Percentiles rank a stretch among this genome's conserved stretches.
Evolutionary conservation across 192 early-diverging fungal genomes (phyloP).

Genomic region (Coemansia sp.): DNA sequence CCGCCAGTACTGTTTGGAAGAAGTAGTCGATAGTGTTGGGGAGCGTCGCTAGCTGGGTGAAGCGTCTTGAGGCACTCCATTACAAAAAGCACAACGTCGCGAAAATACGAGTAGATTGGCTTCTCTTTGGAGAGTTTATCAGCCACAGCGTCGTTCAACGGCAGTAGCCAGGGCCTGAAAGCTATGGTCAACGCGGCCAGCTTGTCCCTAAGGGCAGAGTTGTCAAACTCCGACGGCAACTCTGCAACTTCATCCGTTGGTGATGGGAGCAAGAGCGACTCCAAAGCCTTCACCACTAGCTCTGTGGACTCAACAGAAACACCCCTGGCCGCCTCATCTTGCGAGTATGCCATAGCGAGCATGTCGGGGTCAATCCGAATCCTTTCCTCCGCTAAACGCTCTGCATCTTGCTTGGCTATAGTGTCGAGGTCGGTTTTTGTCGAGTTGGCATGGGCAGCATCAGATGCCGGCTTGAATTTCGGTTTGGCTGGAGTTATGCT

Average conservation of each 20-base stretch:
- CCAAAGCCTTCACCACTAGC: neutral
- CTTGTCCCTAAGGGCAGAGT: neutral
- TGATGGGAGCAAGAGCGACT: neutral
- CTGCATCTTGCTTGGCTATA: neutral
- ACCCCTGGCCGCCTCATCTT: neutral
- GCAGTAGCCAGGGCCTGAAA: constrained; percentile 5
- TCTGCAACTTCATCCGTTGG: neutral
- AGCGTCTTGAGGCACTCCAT: constrained; percentile 2
- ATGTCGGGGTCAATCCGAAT: neutral
- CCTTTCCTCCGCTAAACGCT: neutral
- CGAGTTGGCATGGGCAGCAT: neutral
- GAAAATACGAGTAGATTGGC: neutral
- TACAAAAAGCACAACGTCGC: constrained; percentile 1
- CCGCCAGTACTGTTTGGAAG: neutral
- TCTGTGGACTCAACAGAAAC: neutral
- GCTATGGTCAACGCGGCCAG: neutral
- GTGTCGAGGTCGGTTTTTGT: neutral
- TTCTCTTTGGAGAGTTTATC: neutral
- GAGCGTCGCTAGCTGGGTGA: neutral
- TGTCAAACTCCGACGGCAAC: neutral
- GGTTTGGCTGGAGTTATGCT: neutral
- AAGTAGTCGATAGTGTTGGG: neutral
- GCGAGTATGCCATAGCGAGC: neutral
- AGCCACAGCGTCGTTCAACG: neutral
- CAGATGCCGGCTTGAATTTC: neutral